Evolutionary conservation across 2,329 filamentous ascomycete genomes (phyloP).

Genomic region (Cercospora sp.): DNA sequence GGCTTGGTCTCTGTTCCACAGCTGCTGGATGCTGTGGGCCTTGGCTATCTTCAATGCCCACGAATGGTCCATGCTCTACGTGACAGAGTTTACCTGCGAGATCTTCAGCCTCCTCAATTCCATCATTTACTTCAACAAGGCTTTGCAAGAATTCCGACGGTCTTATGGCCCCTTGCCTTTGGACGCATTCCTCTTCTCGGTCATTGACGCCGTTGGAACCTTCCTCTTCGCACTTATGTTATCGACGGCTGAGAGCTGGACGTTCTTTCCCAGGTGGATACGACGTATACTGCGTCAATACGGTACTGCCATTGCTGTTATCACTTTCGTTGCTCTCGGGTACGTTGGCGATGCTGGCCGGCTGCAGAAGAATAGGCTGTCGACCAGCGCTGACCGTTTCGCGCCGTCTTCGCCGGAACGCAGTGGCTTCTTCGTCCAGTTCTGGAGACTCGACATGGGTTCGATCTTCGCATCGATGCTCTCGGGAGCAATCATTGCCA

Average conservation of each 20-base stretch:
- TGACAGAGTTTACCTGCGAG: constrained; percentile 66
- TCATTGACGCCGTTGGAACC: constrained; percentile 64
- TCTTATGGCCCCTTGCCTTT: constrained; percentile 58
- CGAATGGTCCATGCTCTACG: constrained; percentile 70
- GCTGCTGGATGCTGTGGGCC: constrained; percentile 65
- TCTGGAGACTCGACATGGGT: constrained; percentile 60
- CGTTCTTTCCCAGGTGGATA: constrained; percentile 50
- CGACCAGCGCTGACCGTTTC: constrained; percentile 4
- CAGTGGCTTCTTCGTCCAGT: constrained; percentile 59
- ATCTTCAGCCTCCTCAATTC: constrained; percentile 67
- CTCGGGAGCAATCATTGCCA: constrained; percentile 63
- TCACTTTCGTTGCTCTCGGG: constrained; percentile 64
- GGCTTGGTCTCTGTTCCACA: constrained; percentile 67
- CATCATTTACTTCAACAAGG: constrained; percentile 66
- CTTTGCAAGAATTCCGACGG: constrained; percentile 62
- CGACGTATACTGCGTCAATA: constrained; percentile 64
- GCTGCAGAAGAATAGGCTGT: constrained; percentile 52
- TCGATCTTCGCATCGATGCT: constrained; percentile 65
- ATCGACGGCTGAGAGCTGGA: constrained; percentile 62
- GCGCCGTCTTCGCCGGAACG: constrained; percentile 47
- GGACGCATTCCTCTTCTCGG: constrained; percentile 64
- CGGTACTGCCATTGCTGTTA: constrained; percentile 65
- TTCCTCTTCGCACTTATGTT: constrained; percentile 63
- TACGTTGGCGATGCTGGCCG: constrained; percentile 60
- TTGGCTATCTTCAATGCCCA: constrained; percentile 67